These are phyloP conservation scores for Penicillium ochrochloron DNA, from an alignment of 495 filamentous ascomycete species.

Conservation along the genomic window DNA sequence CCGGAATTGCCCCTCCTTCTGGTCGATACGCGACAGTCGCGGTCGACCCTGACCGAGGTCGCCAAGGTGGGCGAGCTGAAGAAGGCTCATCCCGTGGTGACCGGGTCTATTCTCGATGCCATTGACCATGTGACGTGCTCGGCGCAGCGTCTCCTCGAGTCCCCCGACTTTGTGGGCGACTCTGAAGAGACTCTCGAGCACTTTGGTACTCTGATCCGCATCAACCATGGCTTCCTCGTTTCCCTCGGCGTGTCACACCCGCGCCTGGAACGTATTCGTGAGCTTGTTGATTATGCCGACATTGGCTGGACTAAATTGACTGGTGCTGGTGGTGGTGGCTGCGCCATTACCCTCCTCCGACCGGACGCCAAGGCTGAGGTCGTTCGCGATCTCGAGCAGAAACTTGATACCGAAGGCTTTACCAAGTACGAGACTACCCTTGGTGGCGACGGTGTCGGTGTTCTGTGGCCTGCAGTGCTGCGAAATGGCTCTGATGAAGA, in stretches of 20 bases:
- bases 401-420: slow-evolving; percentile 77
- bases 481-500: slow-evolving; percentile 73
- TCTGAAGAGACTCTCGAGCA: slow-evolving; percentile 62
- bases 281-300: slow-evolving; percentile 85
- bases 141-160: slow-evolving; percentile 70
- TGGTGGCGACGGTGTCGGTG: slow-evolving; percentile 89
- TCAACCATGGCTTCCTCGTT: slow-evolving; percentile 91
- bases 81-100: slow-evolving; percentile 69
- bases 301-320: slow-evolving; percentile 98
- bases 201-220: slow-evolving; percentile 83
- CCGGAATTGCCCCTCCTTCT: slow-evolving; percentile 88
- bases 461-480: slow-evolving; percentile 87
- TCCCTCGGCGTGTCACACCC: slow-evolving; percentile 93
- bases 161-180: slow-evolving; percentile 63
- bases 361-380: slow-evolving; percentile 59
- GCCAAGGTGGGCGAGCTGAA: slow-evolving; percentile 80
- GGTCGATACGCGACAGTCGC: slow-evolving; percentile 81
- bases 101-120: slow-evolving; percentile 76
- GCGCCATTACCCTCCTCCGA: slow-evolving; percentile 87
- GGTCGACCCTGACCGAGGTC: slow-evolving; percentile 82
- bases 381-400: slow-evolving; percentile 62
- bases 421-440: slow-evolving; percentile 83
- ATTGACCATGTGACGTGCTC: slow-evolving; percentile 81
- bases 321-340: slow-evolving; percentile 92
- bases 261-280: slow-evolving; percentile 85